phyloP scores from a whole-genome alignment of 1,284 basidiomycete species.

The Tetrapyrgos nigripes region DNA sequence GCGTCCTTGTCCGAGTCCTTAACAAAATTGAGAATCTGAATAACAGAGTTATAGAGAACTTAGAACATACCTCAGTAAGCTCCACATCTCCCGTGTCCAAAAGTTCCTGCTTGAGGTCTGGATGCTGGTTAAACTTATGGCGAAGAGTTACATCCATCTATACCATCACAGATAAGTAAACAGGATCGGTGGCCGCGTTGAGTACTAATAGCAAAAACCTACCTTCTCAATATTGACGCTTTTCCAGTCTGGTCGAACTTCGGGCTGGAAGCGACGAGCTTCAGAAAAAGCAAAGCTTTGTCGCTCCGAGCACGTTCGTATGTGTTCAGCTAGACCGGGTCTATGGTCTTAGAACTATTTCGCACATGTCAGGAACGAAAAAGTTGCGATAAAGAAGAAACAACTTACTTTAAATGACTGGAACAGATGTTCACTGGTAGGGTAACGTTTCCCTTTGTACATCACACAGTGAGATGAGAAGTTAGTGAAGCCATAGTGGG shows the following conservation, averaged over 20 bases:
- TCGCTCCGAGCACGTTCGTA: constrained; percentile 62
- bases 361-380: constrained; percentile 4
- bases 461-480: constrained; percentile 65
- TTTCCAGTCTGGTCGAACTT: constrained; percentile 67
- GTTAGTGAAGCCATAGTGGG: constrained; percentile 73
- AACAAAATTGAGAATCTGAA: constrained; percentile 5
- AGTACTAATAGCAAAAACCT: constrained; percentile 6
- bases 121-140: constrained; percentile 70
- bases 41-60: constrained; percentile 3
- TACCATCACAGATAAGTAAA: not conserved
- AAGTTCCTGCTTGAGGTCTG: constrained; percentile 56
- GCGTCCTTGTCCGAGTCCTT: constrained; percentile 71
- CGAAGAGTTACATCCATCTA: constrained; percentile 68
- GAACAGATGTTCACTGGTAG: constrained; percentile 73
- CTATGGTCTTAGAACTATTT: constrained; percentile 59
- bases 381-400: not conserved
- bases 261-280: constrained; percentile 66
- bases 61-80: constrained; percentile 59
- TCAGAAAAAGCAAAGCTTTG: constrained; percentile 68
- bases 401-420: constrained; percentile 66
- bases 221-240: constrained; percentile 67
- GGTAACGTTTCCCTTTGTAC: constrained; percentile 63
- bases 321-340: constrained; percentile 67
- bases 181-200: not conserved
- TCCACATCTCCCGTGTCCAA: constrained; percentile 65